Percentiles rank a stretch among this genome's conserved stretches.
These are phyloP conservation scores for Vitis rotundifolia DNA, from an alignment of 164 flowering plant genomes.

Conservation along the genomic window DNA sequence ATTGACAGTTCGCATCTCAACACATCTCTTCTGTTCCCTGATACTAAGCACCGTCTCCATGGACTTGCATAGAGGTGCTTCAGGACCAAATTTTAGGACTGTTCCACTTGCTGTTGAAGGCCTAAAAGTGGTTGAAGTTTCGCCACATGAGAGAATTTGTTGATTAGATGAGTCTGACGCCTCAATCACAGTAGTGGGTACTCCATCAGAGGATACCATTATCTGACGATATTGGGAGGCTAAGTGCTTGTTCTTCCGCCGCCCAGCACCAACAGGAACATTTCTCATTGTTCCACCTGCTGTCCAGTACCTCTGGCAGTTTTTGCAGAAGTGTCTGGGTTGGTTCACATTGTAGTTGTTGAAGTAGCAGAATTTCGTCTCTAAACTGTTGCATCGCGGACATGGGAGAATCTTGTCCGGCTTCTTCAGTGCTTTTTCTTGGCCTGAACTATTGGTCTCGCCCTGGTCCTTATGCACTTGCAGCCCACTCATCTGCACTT, in stretches of 20 bases:
- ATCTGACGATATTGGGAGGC: conserved; percentile 35
- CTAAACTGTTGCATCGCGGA: conserved; percentile 56
- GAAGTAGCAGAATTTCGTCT: conserved; percentile 58
- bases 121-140: conserved; percentile 18
- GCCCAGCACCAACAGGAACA: conserved; percentile 56
- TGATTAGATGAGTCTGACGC: conserved; percentile 23
- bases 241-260: conserved; percentile 49
- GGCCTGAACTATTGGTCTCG: conserved; percentile 23
- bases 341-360: conserved; percentile 61
- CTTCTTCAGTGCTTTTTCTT: conserved; percentile 25
- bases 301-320: conserved; percentile 63
- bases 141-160: conserved; percentile 24
- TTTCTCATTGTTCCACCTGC: conserved; percentile 60
- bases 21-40: conserved; percentile 29
- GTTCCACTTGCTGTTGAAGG: conserved; percentile 28
- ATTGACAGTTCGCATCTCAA: conserved; percentile 14
- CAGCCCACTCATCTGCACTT: conserved; percentile 6
- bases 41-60: conserved; percentile 40
- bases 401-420: conserved; percentile 56
- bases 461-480: conserved; percentile 19
- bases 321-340: conserved; percentile 55
- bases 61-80: conserved; percentile 44
- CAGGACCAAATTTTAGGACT: conserved; percentile 44
- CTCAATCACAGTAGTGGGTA: conserved; percentile 22
- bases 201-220: conserved; percentile 33